Evolutionary conservation across 2,329 filamentous ascomycete species (phyloP), one percentile per base, ranked within the genome.

Genomic region (Coccinonectria pachysandricola): DNA sequence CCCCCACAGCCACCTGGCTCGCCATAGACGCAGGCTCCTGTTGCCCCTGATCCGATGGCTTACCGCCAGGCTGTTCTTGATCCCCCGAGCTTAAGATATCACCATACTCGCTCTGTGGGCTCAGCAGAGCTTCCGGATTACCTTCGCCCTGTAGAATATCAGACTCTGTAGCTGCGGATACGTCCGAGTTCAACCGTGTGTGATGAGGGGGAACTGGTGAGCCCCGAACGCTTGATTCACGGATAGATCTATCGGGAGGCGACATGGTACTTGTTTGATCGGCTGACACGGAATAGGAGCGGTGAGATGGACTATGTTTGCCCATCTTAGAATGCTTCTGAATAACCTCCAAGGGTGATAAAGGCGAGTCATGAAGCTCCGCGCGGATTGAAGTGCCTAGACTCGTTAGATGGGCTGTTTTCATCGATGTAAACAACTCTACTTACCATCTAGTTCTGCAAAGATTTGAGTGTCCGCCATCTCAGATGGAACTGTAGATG

Each of bases 401-500:
- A 21, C 12, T 19, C 26, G 24, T 33, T 27, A 39, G 27, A 12
- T 18, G 16, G 3, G 10, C 14, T 6, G 8, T 2, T 3, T 2
- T 15, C 9, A 10, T 10, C 12, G 16, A 20, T 8, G 9, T 11
- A 15, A 8, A 3, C 24, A 5, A 2, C 3, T 9, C 5, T 7
- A 46, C 58, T 38, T 51, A 67, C 67, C 64, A 30, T 48, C 49
- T 20, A 72, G 45, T 36, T 72, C 68, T 6, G 53, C 53, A n/a
- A 68, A n/a, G n/a, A n/a, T 40, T 8, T 54, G 52, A 1, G 53
- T 62, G 26, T 59, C 53, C 2, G 46, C 52, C 50, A 67, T 59
- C 40, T 68, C 65, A 10, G 34, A 37, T 3, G 35, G 42, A 11
- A 34, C 26, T 9, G 20, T n/a, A n/a, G n/a, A n/a, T n/a, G n/a